A percentile compares a stretch with the other conserved stretches of the same genome.
Conservation (phyloP, 306 rosid genomes). For the Leucaena leucocephala region DNA sequence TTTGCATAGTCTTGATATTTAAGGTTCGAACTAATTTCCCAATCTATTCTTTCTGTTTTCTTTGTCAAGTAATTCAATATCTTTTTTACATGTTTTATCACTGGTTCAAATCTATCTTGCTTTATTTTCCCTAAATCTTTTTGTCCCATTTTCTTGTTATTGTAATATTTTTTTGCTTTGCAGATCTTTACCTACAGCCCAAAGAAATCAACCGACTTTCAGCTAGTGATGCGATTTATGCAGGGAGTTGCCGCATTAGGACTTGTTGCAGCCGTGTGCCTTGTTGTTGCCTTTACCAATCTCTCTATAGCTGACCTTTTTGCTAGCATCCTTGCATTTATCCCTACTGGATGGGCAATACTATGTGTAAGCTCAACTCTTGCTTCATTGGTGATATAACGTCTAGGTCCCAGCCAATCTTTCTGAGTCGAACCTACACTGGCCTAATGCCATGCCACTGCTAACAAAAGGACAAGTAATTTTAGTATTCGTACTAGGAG, state of each 20-base stretch:
- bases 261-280: conserved; percentile 69
- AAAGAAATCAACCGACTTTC: conserved; percentile 67
- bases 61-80: background rate
- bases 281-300: conserved; percentile 62
- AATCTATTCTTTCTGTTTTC: conserved; percentile 21
- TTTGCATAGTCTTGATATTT: conserved; percentile 72
- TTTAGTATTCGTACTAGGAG: background rate
- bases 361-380: conserved; percentile 70
- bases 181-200: conserved; percentile 88
- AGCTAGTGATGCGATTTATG: conserved; percentile 73
- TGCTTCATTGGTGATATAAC: conserved; percentile 7
- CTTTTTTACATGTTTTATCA: background rate
- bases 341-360: conserved; percentile 93
- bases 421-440: conserved; percentile 13
- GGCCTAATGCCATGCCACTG: conserved; percentile 1
- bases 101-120: background rate
- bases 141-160: conserved; percentile 9
- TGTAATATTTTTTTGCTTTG: conserved; percentile 36
- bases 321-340: conserved; percentile 78
- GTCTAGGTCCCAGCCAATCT: background rate
- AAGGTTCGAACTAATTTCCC: conserved; percentile 65
- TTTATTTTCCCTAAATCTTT: background rate
- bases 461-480: background rate
- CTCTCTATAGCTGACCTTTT: conserved; percentile 78
- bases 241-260: conserved; percentile 77